Conservation (phyloP, 2,329 filamentous ascomycete genomes). For the Pleoardoris graminearum region DNA sequence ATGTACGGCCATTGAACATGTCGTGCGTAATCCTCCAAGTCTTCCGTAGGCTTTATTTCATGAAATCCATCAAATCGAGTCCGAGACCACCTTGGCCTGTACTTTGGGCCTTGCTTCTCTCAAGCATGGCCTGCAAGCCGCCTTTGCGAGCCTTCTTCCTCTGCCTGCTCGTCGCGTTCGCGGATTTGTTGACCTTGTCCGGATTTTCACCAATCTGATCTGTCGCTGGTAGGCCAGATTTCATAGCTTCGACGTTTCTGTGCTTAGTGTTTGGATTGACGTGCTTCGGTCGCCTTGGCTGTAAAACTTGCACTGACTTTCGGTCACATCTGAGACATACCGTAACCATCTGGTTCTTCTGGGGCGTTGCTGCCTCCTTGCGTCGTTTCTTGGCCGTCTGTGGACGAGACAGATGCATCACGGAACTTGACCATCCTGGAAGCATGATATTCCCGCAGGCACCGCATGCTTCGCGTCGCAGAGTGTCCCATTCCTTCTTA, state of each 20-base stretch:
- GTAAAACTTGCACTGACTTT: conserved; percentile 31
- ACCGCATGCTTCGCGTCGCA: conserved; percentile 39
- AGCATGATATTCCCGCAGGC: conserved; percentile 45
- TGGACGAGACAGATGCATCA: conserved; percentile 15
- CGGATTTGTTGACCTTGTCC: conserved; percentile 35
- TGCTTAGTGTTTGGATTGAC: conserved; percentile 13
- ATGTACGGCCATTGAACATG: no score
- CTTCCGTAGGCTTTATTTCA: conserved; percentile 46
- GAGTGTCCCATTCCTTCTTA: conserved; percentile 34
- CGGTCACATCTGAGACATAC: conserved; percentile 39
- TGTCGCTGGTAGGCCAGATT: background rate
- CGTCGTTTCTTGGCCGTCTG: conserved; percentile 10
- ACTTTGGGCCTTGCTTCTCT: conserved; percentile 47
- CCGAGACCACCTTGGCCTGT: conserved; percentile 42
- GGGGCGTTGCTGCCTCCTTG: background rate
- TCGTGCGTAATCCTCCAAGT: no score
- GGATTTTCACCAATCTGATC: conserved; percentile 15
- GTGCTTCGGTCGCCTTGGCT: conserved; percentile 23
- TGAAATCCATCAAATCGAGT: conserved; percentile 59
- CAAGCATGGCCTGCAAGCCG: conserved; percentile 58
- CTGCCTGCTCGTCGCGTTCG: conserved; percentile 57
- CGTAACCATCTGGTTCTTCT: conserved; percentile 29
- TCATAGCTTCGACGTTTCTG: background rate
- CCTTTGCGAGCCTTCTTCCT: conserved; percentile 59
- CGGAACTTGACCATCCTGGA: conserved; percentile 41